Conservation (phyloP, 2,329 filamentous ascomycete species). For the Aspergillus novoparasiticus region DNA sequence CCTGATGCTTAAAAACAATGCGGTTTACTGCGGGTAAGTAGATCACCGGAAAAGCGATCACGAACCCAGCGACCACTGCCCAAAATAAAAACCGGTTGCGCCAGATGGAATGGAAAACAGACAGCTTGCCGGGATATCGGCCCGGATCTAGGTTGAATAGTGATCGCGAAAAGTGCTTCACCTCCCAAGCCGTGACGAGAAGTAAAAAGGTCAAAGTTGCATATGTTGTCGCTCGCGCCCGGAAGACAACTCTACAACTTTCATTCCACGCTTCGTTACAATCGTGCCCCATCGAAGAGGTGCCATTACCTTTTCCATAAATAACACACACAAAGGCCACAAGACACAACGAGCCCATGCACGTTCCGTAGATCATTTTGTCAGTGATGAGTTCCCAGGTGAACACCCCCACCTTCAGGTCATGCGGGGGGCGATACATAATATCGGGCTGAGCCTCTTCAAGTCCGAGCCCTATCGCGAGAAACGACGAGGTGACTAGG, state of each 20-base stretch:
- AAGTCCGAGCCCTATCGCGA: conserved; percentile 81
- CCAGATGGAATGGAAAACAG: conserved; percentile 68
- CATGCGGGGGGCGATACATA: conserved; percentile 77
- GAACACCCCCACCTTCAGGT: conserved; percentile 48
- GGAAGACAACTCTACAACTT: conserved; percentile 60
- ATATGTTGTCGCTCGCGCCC: conserved; percentile 73
- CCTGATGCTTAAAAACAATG: conserved; percentile 65
- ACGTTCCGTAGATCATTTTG: conserved; percentile 46
- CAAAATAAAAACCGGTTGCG: conserved; percentile 72
- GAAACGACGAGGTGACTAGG: conserved; percentile 83
- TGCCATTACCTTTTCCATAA: conserved; percentile 39
- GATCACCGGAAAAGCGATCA: conserved; percentile 59
- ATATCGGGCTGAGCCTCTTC: conserved; percentile 75
- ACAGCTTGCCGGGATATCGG: conserved; percentile 61
- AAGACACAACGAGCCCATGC: conserved; percentile 51
- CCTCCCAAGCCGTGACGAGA: conserved; percentile 77
- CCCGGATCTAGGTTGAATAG: conserved; percentile 66
- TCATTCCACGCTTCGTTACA: conserved; percentile 56
- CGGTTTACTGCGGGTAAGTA: conserved; percentile 70
- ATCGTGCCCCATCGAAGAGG: conserved; percentile 55
- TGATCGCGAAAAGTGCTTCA: conserved; percentile 71
- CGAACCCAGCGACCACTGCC: conserved; percentile 59
- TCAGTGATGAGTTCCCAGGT: conserved; percentile 44
- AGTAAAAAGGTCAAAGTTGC: conserved; percentile 74
- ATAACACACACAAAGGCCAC: conserved; percentile 43